A percentile compares a stretch with the other conserved stretches of the same genome.
These are phyloP conservation scores for Hortaea sp. DNA, from an alignment of 2,329 filamentous ascomycete genomes.

Conservation along the genomic window DNA sequence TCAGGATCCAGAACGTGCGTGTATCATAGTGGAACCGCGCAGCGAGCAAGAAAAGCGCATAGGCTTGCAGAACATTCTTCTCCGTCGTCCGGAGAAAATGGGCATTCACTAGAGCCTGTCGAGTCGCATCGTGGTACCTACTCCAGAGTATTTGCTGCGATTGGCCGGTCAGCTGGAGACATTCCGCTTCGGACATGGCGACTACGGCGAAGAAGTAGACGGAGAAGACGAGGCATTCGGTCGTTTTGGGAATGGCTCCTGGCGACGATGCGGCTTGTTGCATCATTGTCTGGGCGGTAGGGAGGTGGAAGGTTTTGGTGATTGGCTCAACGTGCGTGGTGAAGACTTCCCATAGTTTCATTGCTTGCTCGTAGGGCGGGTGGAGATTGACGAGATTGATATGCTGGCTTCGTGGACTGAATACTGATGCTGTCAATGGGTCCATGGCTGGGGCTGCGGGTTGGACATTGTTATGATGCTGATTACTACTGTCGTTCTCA, in stretches of 20 bases:
- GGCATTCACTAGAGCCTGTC: constrained; percentile 57
- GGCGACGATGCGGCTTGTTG: constrained; percentile 31
- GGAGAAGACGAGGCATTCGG: constrained; percentile 49
- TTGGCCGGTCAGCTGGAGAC: constrained; percentile 37
- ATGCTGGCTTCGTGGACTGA: constrained; percentile 5
- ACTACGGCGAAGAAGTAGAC: constrained; percentile 51
- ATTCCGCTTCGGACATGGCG: constrained; percentile 39
- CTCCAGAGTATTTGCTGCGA: constrained; percentile 40
- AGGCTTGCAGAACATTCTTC: constrained; percentile 56
- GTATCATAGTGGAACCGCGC: constrained; percentile 34
- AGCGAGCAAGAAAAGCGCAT: constrained; percentile 48
- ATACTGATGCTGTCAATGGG: constrained; percentile 19
- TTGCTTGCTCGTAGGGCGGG: constrained; percentile 44
- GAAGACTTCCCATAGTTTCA: constrained; percentile 49
- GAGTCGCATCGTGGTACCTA: constrained; percentile 36
- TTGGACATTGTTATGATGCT: constrained; percentile 22
- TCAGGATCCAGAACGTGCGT: constrained; percentile 53
- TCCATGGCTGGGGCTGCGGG: constrained; percentile 7
- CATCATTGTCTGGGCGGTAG: constrained; percentile 43
- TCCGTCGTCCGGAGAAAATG: constrained; percentile 58
- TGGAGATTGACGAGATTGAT: constrained; percentile 31
- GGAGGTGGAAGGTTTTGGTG: constrained; percentile 60
- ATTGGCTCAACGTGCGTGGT: constrained; percentile 63
- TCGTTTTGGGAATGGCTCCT: constrained; percentile 47
- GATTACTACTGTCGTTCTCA: constrained; percentile 10